Evolutionary conservation across 176 grass and related monocot genomes (phyloP).

Genomic region (Oryza rufipogon): DNA sequence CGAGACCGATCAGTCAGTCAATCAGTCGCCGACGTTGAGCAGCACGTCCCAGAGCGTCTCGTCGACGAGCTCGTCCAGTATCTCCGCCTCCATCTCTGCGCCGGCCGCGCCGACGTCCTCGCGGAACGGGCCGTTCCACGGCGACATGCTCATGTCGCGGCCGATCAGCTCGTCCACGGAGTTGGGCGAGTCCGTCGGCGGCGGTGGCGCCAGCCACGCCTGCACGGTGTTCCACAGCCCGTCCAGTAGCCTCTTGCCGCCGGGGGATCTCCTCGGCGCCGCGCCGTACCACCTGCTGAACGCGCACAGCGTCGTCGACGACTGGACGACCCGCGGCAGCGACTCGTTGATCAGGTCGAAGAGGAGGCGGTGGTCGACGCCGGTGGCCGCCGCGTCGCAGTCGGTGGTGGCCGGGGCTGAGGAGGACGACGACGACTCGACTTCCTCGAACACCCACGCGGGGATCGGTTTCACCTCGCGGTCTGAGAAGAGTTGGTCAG

Average conservation of each 20-base stretch:
- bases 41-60: constrained; percentile 80
- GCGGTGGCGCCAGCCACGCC: constrained; percentile 22
- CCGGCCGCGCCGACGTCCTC: constrained; percentile 54
- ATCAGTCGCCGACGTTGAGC: constrained; percentile 57
- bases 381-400: neutral
- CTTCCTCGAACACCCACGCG: constrained; percentile 64
- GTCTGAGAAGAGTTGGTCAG: constrained; percentile 23
- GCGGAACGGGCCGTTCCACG: constrained; percentile 61
- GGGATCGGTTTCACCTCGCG: constrained; percentile 64
- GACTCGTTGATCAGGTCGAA: constrained; percentile 83
- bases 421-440: constrained; percentile 35
- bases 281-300: constrained; percentile 50
- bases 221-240: constrained; percentile 53
- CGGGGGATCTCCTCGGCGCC: constrained; percentile 4
- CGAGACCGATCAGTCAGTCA: constrained; percentile 13
- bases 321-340: constrained; percentile 44
- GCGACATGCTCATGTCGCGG: constrained; percentile 57
- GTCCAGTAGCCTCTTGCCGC: constrained; percentile 61
- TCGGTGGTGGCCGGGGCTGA: neutral
- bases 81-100: constrained; percentile 60
- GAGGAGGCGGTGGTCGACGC: constrained; percentile 68
- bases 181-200: constrained; percentile 13
- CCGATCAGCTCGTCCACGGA: constrained; percentile 67
- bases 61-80: constrained; percentile 72
- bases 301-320: constrained; percentile 33